Conservation (phyloP, 148 eudicot species). For the Vaccinium vitisidaea region DNA sequence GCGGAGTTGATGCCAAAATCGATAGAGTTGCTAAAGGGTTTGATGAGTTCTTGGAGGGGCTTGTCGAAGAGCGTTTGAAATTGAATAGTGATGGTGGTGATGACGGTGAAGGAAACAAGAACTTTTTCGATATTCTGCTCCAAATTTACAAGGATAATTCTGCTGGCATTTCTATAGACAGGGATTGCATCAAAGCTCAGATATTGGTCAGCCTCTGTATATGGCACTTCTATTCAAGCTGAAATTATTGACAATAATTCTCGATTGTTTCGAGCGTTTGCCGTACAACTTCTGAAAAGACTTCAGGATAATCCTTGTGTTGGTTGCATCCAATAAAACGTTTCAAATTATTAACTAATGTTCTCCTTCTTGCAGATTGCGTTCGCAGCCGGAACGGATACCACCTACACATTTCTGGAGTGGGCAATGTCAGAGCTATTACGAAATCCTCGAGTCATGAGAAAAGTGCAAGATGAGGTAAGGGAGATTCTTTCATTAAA, state of each 20-base stretch:
- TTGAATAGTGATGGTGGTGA: not conserved
- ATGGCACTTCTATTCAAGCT: not conserved
- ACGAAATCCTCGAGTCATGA: not conserved
- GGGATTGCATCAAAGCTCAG: not conserved
- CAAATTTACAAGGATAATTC: not conserved
- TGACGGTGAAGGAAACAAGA: not conserved
- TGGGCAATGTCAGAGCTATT: constrained; percentile 9
- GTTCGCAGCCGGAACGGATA: constrained; percentile 1
- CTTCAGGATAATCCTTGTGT: not conserved
- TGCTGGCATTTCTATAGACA: not conserved
- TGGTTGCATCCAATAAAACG: not conserved
- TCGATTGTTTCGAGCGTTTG: not conserved
- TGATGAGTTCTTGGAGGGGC: constrained; percentile 25
- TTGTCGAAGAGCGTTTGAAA: constrained; percentile 16
- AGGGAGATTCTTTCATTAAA: not conserved
- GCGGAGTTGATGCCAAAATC: constrained; percentile 24
- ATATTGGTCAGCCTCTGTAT: not conserved
- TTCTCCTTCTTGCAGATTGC: not conserved
- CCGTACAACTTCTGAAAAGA: not conserved
- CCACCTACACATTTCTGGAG: constrained; percentile 3
- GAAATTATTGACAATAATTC: not conserved
- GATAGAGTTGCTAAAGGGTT: constrained; percentile 23
- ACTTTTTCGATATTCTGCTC: constrained; percentile 1
- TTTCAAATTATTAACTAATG: not conserved
- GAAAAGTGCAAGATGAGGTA: not conserved